Evolutionary conservation across 208 protist species (phyloP).

Genomic region (Leishmania amazonensis): DNA sequence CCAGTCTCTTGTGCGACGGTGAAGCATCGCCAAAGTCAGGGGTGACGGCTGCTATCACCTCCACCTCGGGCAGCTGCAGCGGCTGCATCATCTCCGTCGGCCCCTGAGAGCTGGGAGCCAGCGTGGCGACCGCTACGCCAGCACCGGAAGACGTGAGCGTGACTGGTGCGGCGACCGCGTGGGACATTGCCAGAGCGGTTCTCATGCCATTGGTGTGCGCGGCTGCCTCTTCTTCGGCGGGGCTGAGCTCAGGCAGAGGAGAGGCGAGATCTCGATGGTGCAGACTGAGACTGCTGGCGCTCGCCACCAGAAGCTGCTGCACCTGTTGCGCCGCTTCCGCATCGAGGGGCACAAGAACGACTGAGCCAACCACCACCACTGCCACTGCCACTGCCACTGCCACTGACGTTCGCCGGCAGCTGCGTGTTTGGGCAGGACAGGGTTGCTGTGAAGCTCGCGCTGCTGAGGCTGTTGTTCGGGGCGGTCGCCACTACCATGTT

Average conservation of each 20-base stretch:
- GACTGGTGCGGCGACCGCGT: not conserved
- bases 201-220: not conserved
- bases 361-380: constrained; percentile 8
- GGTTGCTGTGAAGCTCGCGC: constrained; percentile 9
- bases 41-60: not conserved
- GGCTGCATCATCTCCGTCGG: not conserved
- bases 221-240: not conserved
- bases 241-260: not conserved
- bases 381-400: constrained; percentile 12
- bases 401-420: constrained; percentile 7
- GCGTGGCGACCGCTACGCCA: not conserved
- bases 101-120: not conserved
- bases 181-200: not conserved
- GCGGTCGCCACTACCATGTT: constrained; percentile 5
- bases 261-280: not conserved
- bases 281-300: not conserved
- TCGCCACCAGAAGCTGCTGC: constrained; percentile 19
- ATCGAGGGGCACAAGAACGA: constrained; percentile 22
- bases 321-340: constrained; percentile 20
- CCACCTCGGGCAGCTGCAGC: constrained; percentile 4
- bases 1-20: not conserved
- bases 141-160: not conserved
- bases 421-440: constrained; percentile 5
- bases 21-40: not conserved
- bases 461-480: constrained; percentile 14